A percentile compares a stretch with the other conserved stretches of the same genome.
Conservation (phyloP, 1,284 basidiomycete genomes). For the Cryptococcus sp. region DNA sequence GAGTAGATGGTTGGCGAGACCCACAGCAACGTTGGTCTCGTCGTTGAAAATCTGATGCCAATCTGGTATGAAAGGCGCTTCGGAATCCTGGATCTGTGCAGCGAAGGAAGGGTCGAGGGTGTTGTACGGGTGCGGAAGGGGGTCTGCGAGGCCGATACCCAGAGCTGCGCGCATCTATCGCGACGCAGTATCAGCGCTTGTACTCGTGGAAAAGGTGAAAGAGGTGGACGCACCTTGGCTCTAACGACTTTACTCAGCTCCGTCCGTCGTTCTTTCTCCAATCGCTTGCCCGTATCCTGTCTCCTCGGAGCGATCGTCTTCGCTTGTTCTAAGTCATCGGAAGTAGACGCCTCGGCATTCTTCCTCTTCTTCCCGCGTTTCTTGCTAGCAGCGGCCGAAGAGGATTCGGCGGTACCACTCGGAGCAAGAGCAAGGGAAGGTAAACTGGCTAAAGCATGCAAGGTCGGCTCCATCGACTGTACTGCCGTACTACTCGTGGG, state of each 20-base stretch:
- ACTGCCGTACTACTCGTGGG: background rate
- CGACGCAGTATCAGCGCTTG: background rate
- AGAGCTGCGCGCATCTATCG: slow-evolving; percentile 18
- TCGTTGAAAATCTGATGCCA: slow-evolving; percentile 17
- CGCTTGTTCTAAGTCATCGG: background rate
- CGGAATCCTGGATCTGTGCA: no score
- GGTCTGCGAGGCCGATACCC: slow-evolving; percentile 17
- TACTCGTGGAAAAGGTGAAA: no score
- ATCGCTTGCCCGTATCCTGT: slow-evolving; percentile 32
- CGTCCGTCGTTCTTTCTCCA: slow-evolving; percentile 25
- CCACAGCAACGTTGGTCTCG: slow-evolving; percentile 7
- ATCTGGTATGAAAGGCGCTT: slow-evolving; percentile 14
- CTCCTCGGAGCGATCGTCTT: slow-evolving; percentile 10
- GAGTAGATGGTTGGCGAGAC: background rate
- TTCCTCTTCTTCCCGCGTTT: slow-evolving; percentile 13
- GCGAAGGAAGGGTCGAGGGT: background rate
- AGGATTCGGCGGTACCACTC: background rate
- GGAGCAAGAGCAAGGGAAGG: background rate
- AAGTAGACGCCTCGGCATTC: slow-evolving; percentile 1
- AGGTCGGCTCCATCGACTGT: no score
- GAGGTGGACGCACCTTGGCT: slow-evolving; percentile 18
- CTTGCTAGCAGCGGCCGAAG: background rate
- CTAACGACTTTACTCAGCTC: slow-evolving; percentile 28
- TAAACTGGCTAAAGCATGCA: no score
- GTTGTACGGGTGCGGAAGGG: slow-evolving; percentile 13